Percentiles rank a stretch among this genome's conserved stretches.
These are phyloP conservation scores for Macadamia integrifolia DNA, from an alignment of 164 flowering plant species.

Conservation along the genomic window DNA sequence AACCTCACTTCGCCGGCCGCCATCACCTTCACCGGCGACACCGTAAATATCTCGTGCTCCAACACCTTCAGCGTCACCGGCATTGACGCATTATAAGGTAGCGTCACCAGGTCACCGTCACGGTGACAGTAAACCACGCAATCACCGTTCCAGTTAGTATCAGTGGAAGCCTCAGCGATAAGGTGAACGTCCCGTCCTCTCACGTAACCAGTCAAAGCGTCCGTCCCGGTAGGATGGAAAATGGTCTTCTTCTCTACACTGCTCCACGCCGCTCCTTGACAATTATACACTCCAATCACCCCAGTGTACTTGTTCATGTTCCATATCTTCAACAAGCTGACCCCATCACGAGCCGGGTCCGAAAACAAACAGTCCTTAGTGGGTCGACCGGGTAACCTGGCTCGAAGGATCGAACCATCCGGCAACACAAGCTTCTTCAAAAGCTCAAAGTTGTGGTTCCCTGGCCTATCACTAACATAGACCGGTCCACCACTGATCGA, in stretches of 20 bases:
- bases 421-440: constrained; percentile 87
- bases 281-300: constrained; percentile 82
- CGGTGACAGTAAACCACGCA: constrained; percentile 54
- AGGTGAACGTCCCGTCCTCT: constrained; percentile 67
- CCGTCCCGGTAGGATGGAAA: constrained; percentile 50
- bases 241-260: constrained; percentile 55
- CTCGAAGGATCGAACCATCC: constrained; percentile 83
- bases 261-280: constrained; percentile 99
- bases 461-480: constrained; percentile 96
- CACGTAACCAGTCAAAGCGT: constrained; percentile 46
- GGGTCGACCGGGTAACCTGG: constrained; percentile 80
- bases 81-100: constrained; percentile 47
- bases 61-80: constrained; percentile 69
- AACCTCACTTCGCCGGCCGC: constrained; percentile 43
- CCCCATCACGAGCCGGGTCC: constrained; percentile 88
- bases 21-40: constrained; percentile 61
- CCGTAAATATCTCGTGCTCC: constrained; percentile 57
- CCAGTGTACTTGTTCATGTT: constrained; percentile 96
- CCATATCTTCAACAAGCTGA: constrained; percentile 95
- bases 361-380: constrained; percentile 76
- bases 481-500: constrained; percentile 96
- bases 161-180: constrained; percentile 47
- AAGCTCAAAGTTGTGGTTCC: constrained; percentile 84
- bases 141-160: constrained; percentile 56
- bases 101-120: constrained; percentile 31